Evolutionary conservation across 495 filamentous ascomycete species (phyloP), one percentile per base, ranked within the genome.

Genomic region (Talaromyces adpressus): DNA sequence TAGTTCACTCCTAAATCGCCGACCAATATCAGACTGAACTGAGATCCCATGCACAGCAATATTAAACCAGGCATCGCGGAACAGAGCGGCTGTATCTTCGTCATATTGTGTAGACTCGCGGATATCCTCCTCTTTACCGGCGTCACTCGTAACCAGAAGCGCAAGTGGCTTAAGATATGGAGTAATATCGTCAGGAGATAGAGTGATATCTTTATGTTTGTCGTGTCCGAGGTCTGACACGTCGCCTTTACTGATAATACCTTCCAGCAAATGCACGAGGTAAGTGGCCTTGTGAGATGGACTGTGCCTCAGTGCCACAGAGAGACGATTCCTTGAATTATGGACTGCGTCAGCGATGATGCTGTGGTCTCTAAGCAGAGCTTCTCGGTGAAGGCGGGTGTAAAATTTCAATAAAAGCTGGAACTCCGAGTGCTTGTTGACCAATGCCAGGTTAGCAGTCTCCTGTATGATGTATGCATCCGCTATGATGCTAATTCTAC

Each of bases 11-110:
- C 82, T 67, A 67, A 91, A 84, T 66, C 82, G 82, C 64, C 85
- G 87, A 36, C 86, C 87, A 63, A 88, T 81, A 22, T 81, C 80
- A 0, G 91, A 91, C 18, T 80, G 82, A 16, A 87, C 79, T n/a
- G 83, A 86, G 70, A 97, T 96, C 34, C 92, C 93, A 72, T 98
- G 93, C 7, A 97, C 87, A 30, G 91, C 89, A 59, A 97, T 89
- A 71, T 98, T 98, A 73, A 96, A 97, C 94, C 94, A 98, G 14
- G 91, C 91, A 79, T 98, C 91, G 39, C 93, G 88, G 65, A 94
- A 85, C 54, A 96, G 77, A 20, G 85, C 81, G 59, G 84, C 76
- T 22, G 83, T 82, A 47, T 91, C 83, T 60, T 86, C 82, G 54
- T 91, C 86, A 65, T 89, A 84, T 18, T 79, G 73, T 52, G 56